Conservation (phyloP, 306 rosid species). For the Rubus parviflorus region DNA sequence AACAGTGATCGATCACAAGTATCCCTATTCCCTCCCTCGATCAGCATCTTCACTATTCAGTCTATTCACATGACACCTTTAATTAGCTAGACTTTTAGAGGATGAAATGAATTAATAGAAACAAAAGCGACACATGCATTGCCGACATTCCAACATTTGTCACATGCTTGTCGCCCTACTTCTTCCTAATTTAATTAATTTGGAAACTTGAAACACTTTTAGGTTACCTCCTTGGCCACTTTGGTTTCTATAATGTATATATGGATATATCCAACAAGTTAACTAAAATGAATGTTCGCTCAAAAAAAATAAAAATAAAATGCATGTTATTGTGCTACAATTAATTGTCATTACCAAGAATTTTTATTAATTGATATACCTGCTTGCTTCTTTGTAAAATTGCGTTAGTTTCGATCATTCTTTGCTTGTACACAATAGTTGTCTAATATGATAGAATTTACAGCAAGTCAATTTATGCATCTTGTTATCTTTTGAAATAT, state of each 20-base stretch:
- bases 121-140: slow-evolving; percentile 9
- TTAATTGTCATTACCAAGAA: too few species aligned
- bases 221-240: neutral
- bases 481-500: too few species aligned
- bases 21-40: too few species aligned
- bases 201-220: neutral
- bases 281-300: too few species aligned
- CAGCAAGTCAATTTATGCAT: too few species aligned
- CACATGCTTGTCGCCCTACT: slow-evolving; percentile 23
- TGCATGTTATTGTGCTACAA: too few species aligned
- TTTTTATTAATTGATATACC: too few species aligned
- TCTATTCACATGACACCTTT: neutral
- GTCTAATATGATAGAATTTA: neutral
- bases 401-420: neutral
- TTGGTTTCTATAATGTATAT: neutral
- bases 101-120: neutral
- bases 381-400: neutral
- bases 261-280: neutral
- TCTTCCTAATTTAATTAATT: neutral
- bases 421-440: neutral
- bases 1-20: neutral
- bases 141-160: slow-evolving; percentile 32
- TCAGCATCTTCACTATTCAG: slow-evolving; percentile 1
- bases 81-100: neutral
- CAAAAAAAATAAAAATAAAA: too few species aligned